Percentiles rank a stretch among this genome's conserved stretches.
Evolutionary conservation across 306 rosid genomes (phyloP).

Genomic region (Geum urbanum): DNA sequence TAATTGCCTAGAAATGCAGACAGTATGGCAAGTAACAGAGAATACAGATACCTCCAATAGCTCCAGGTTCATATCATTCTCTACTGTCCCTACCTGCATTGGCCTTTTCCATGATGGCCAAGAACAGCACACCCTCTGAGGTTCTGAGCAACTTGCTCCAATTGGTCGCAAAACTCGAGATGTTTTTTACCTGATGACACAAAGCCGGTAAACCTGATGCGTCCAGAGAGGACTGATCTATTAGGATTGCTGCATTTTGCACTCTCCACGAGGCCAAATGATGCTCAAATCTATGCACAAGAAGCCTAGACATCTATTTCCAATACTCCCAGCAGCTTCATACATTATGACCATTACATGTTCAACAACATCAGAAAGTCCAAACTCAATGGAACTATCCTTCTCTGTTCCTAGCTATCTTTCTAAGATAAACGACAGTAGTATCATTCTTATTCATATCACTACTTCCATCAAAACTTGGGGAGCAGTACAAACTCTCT

Average conservation of each 20-base stretch:
- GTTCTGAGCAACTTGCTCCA: neutral
- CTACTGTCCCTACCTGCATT: neutral
- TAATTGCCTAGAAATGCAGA: neutral
- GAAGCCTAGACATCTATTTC: neutral
- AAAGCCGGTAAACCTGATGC: too few species aligned
- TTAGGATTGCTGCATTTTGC: neutral
- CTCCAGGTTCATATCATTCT: slow-evolving; percentile 7
- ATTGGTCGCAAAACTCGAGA: neutral
- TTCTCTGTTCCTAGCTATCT: too few species aligned
- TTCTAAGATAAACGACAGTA: neutral
- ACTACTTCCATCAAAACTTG: slow-evolving; percentile 6
- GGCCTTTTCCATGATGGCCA: neutral
- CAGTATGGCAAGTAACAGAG: neutral
- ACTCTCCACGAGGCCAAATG: neutral
- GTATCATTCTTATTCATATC: slow-evolving; percentile 6
- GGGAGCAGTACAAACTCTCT: neutral
- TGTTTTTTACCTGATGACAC: neutral
- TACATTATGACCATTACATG: neutral
- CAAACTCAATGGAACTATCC: too few species aligned
- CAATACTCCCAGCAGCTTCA: neutral
- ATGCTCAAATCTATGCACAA: neutral
- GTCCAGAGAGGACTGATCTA: too few species aligned
- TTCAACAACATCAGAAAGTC: neutral
- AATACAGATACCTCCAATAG: neutral
- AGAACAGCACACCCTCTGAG: neutral